phyloP scores from a whole-genome alignment of 345 rosid species.

The Schrenkiella parvula region DNA sequence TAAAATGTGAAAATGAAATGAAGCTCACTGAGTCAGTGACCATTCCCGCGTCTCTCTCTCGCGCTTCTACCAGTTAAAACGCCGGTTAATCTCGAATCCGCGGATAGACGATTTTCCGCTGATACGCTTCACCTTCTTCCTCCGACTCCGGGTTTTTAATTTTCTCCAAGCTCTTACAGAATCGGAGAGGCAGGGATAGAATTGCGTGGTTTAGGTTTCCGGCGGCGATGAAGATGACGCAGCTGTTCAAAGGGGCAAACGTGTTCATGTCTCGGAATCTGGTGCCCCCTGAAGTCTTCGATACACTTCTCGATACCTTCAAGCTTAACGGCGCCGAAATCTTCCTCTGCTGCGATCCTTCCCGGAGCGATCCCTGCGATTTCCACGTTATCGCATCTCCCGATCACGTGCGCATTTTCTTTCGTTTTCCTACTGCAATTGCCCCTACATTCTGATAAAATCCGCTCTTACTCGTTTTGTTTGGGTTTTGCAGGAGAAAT shows the following conservation, averaged over 20 bases:
- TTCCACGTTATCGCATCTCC: conserved; percentile 82
- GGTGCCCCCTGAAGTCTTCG: conserved; percentile 84
- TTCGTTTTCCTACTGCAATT: not conserved
- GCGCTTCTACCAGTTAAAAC: not conserved
- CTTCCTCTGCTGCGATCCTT: conserved; percentile 88
- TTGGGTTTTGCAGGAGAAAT: conserved; percentile 63
- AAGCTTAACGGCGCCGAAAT: conserved; percentile 80
- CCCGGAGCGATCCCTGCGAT: conserved; percentile 65
- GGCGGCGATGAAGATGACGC: conserved; percentile 51
- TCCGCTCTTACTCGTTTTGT: not conserved
- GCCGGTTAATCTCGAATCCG: conserved; percentile 1
- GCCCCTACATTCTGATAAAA: not conserved
- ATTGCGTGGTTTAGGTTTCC: conserved; percentile 16
- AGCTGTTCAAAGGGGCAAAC: conserved; percentile 60
- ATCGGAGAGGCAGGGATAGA: not conserved
- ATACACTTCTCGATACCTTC: conserved; percentile 78
- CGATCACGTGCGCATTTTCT: conserved; percentile 43
- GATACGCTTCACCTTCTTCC: not conserved
- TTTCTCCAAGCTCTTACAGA: not conserved
- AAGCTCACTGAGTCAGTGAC: not conserved
- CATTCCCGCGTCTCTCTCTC: conserved; percentile 19
- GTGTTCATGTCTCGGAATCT: conserved; percentile 86
- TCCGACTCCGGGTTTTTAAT: not conserved
- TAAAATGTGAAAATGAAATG: not conserved
- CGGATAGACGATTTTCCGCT: not conserved